Percentiles rank a stretch among this genome's conserved stretches.
Evolutionary conservation across 192 early-diverging fungal genomes (phyloP).

Genomic region (Linnemannia schmuckeri): DNA sequence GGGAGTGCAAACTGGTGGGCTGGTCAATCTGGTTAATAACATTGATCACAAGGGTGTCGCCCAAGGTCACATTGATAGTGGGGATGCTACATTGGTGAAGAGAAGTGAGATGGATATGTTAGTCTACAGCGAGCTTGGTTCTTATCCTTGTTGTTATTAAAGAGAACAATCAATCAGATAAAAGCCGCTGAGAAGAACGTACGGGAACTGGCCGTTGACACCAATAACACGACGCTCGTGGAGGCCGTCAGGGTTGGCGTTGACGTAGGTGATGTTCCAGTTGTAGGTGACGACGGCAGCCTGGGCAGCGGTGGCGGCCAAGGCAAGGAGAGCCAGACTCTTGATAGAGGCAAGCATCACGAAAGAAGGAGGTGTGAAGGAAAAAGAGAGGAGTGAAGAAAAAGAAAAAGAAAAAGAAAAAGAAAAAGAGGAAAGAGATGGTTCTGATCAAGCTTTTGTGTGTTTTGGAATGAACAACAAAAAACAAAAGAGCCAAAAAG

Average conservation of each 20-base stretch:
- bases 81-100: slow-evolving; percentile 29
- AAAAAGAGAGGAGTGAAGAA: slow-evolving; percentile 14
- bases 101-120: not conserved
- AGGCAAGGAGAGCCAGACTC: slow-evolving; percentile 47
- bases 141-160: not conserved
- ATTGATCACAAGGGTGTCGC: slow-evolving; percentile 68
- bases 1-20: slow-evolving; percentile 77
- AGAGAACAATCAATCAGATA: not conserved
- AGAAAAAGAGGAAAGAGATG: slow-evolving; percentile 6
- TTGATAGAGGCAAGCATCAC: slow-evolving; percentile 54
- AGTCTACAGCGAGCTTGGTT: not conserved
- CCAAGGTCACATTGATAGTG: slow-evolving; percentile 56
- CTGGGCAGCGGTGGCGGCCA: slow-evolving; percentile 51
- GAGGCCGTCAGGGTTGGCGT: slow-evolving; percentile 76
- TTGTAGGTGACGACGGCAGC: slow-evolving; percentile 73
- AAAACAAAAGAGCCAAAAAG: not conserved
- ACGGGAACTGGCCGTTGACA: slow-evolving; percentile 77
- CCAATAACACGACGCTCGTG: slow-evolving; percentile 73
- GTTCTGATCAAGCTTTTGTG: not conserved
- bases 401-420: slow-evolving; percentile 38
- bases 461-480: slow-evolving; percentile 29
- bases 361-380: not conserved
- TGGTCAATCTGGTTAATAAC: slow-evolving; percentile 52
- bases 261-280: slow-evolving; percentile 79
- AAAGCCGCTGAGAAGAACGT: slow-evolving; percentile 30